A percentile compares a stretch with the other conserved stretches of the same genome.
Conservation (phyloP, 179 eudicot species). For the Silene vulgaris region DNA sequence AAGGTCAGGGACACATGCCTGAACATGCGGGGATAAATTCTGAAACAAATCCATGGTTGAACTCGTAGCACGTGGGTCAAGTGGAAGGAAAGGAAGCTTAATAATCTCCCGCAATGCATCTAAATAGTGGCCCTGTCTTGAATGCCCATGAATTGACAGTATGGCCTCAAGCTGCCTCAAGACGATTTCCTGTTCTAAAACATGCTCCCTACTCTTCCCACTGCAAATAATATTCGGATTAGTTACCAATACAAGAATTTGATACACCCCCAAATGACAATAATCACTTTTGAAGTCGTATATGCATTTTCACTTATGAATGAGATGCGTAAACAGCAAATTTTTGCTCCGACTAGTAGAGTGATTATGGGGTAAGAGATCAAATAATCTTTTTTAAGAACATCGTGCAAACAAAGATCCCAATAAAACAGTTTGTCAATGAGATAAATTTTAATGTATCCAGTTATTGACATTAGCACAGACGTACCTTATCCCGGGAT, state of each 20-base stretch:
- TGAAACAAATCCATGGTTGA: constrained; percentile 31
- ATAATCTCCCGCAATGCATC: constrained; percentile 82
- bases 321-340: background rate
- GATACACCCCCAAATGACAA: constrained; percentile 2
- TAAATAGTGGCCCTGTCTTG: constrained; percentile 50
- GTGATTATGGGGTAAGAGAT: background rate
- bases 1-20: constrained; percentile 83
- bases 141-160: constrained; percentile 60
- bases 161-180: constrained; percentile 85
- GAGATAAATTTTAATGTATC: constrained; percentile 2
- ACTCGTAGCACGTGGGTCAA: constrained; percentile 75
- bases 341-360: background rate
- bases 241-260: background rate
- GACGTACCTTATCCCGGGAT: constrained; percentile 64
- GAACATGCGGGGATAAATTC: constrained; percentile 69
- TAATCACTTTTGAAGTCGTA: background rate
- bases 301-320: background rate
- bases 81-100: constrained; percentile 82
- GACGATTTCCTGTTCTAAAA: constrained; percentile 72
- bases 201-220: constrained; percentile 71
- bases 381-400: background rate
- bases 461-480: background rate
- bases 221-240: constrained; percentile 33
- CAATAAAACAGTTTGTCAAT: background rate
- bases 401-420: background rate